These are phyloP conservation scores for Plasmopara viticola DNA, from an alignment of 352 stramenopile species.

Conservation along the genomic window DNA sequence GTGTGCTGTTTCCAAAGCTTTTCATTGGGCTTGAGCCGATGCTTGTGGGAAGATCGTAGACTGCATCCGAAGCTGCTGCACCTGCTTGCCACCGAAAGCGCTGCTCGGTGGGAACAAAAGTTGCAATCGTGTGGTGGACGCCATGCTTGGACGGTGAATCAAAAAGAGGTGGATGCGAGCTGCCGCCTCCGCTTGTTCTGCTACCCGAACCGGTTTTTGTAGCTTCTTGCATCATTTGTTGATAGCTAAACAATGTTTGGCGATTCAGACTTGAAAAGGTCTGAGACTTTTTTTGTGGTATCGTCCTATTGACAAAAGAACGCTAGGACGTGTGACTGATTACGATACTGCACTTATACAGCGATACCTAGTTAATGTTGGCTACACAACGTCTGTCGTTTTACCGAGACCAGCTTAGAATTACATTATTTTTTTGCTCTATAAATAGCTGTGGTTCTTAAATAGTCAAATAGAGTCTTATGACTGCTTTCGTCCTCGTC, in stretches of 20 bases:
- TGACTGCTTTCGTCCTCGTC: slow-evolving; percentile 1
- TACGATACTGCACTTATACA: too few relatives aligned
- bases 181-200: slow-evolving; percentile 16
- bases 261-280: too few relatives aligned
- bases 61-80: slow-evolving; percentile 44
- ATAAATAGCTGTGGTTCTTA: too few relatives aligned
- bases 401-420: too few relatives aligned
- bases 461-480: too few relatives aligned
- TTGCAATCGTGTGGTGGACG: slow-evolving; percentile 58
- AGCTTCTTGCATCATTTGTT: slow-evolving; percentile 17
- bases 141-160: slow-evolving; percentile 69
- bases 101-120: slow-evolving; percentile 57
- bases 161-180: slow-evolving; percentile 46
- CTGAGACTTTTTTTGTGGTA: too few relatives aligned
- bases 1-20: slow-evolving; percentile 71
- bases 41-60: slow-evolving; percentile 65
- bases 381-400: too few relatives aligned
- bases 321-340: too few relatives aligned
- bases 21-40: slow-evolving; percentile 54
- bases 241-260: too few relatives aligned
- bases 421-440: too few relatives aligned
- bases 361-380: too few relatives aligned
- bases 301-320: too few relatives aligned
- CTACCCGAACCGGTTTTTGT: slow-evolving; percentile 18
- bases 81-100: slow-evolving; percentile 71